These are phyloP conservation scores for Russula ochroleuca DNA, from an alignment of 768 basidiomycete species.

Conservation along the genomic window DNA sequence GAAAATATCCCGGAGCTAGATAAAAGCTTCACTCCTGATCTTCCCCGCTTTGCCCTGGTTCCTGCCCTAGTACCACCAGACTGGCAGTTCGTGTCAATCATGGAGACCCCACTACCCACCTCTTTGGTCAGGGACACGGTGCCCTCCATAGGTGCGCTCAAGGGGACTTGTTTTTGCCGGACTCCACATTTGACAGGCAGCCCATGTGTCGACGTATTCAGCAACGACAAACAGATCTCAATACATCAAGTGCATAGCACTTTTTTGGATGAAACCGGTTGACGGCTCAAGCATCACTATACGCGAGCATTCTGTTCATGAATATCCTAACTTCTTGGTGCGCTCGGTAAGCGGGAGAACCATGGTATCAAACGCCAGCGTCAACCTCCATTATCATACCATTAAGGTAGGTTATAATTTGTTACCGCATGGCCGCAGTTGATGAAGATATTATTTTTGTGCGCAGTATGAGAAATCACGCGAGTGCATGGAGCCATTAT, in stretches of 20 bases:
- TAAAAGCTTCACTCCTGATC: background rate
- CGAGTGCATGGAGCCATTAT: background rate
- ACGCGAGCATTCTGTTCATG: background rate
- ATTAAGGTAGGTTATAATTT: background rate
- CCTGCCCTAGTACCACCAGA: constrained; percentile 4
- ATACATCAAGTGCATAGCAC: background rate
- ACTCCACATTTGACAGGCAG: background rate
- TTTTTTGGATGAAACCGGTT: background rate
- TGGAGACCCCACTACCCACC: background rate
- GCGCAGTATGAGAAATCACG: background rate
- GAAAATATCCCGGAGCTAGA: background rate
- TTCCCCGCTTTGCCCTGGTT: constrained; percentile 6
- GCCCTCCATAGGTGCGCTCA: background rate
- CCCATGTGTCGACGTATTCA: background rate
- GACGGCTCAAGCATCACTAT: background rate
- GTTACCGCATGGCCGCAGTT: background rate
- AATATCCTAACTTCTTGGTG: background rate
- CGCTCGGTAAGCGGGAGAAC: background rate
- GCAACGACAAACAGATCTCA: background rate
- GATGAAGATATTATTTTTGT: background rate
- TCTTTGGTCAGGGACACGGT: background rate
- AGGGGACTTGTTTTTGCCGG: background rate
- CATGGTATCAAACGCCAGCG: background rate
- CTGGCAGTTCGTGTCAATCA: background rate
- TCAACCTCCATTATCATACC: background rate